A percentile compares a stretch with the other conserved stretches of the same genome.
phyloP scores from a whole-genome alignment of 805 yeast species.

The Starmerella bombicola region DNA sequence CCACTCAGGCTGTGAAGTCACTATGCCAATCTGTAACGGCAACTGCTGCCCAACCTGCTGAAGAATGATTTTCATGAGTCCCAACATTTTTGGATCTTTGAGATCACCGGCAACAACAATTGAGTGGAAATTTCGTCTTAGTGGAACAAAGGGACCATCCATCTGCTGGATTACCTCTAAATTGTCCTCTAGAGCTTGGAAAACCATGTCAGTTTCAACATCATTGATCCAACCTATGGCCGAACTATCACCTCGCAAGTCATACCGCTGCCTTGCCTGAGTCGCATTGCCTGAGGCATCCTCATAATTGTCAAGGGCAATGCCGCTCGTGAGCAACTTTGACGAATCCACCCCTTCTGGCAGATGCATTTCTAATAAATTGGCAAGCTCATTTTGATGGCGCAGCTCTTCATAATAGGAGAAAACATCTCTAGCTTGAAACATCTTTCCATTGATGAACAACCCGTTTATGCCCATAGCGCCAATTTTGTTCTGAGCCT shows the following conservation, averaged over 20 bases:
- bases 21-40: slow-evolving; percentile 70
- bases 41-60: slow-evolving; percentile 36
- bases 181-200: slow-evolving; percentile 35
- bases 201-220: slow-evolving; percentile 48
- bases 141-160: slow-evolving; percentile 54
- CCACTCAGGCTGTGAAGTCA: slow-evolving; percentile 41
- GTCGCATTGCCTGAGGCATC: background rate
- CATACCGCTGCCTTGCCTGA: slow-evolving; percentile 25
- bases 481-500: slow-evolving; percentile 23
- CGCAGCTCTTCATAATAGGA: slow-evolving; percentile 31
- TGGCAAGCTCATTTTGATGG: slow-evolving; percentile 29
- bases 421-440: slow-evolving; percentile 30
- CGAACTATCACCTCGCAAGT: slow-evolving; percentile 23
- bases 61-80: slow-evolving; percentile 32
- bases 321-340: slow-evolving; percentile 14
- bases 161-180: slow-evolving; percentile 33
- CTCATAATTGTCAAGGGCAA: slow-evolving; percentile 14
- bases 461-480: slow-evolving; percentile 30
- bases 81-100: slow-evolving; percentile 40
- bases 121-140: slow-evolving; percentile 64
- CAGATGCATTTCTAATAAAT: slow-evolving; percentile 26
- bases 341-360: slow-evolving; percentile 29
- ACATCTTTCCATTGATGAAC: slow-evolving; percentile 51
- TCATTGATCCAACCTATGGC: slow-evolving; percentile 65
- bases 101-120: slow-evolving; percentile 57